Percentiles rank a stretch among this genome's conserved stretches.
These are phyloP conservation scores for Curvularia hawaiiensis DNA, from an alignment of 2,329 filamentous ascomycete genomes.

Conservation along the genomic window DNA sequence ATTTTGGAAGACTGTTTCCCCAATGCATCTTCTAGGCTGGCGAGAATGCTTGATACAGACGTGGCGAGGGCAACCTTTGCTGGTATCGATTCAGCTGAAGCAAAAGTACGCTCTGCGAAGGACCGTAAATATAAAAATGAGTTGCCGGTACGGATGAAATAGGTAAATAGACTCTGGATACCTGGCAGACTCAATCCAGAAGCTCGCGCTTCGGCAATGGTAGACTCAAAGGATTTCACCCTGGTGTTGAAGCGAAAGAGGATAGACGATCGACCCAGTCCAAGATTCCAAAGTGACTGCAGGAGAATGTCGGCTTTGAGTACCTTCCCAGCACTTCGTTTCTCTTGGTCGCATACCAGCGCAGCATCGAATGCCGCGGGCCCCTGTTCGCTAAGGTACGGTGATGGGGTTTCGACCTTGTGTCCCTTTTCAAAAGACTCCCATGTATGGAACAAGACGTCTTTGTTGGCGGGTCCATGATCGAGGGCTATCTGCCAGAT, in stretches of 20 bases:
- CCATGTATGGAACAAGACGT: conserved; percentile 66
- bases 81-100: conserved; percentile 42
- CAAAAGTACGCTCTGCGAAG: conserved; percentile 46
- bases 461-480: conserved; percentile 37
- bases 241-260: conserved; percentile 68
- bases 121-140: conserved; percentile 42
- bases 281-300: conserved; percentile 66
- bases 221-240: conserved; percentile 58
- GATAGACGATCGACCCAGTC: conserved; percentile 72
- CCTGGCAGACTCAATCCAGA: conserved; percentile 57
- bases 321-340: conserved; percentile 46
- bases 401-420: conserved; percentile 50
- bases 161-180: conserved; percentile 59
- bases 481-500: conserved; percentile 48
- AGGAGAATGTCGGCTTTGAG: conserved; percentile 47
- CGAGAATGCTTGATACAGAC: conserved; percentile 47
- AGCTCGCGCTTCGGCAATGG: conserved; percentile 52
- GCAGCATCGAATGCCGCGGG: conserved; percentile 69
- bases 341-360: conserved; percentile 49
- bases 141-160: conserved; percentile 49
- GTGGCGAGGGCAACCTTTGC: conserved; percentile 51
- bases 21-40: conserved; percentile 49
- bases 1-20: conserved; percentile 34
- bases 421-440: conserved; percentile 63
- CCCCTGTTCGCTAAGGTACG: conserved; percentile 73